These are phyloP conservation scores for Colletotrichum theobromicola DNA, from an alignment of 2,329 filamentous ascomycete genomes.

Conservation along the genomic window DNA sequence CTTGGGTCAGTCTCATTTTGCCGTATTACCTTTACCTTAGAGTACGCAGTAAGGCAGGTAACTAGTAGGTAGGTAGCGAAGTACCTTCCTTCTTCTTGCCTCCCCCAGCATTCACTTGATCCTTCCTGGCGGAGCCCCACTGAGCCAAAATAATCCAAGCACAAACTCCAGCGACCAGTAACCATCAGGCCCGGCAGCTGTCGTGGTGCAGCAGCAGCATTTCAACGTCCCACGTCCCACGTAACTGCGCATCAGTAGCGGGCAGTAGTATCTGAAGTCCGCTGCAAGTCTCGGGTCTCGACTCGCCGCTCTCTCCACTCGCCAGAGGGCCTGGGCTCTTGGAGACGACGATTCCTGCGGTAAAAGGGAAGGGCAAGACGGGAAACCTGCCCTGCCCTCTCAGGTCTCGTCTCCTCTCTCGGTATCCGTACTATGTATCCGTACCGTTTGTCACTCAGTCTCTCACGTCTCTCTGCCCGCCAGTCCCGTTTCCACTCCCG, in stretches of 20 bases:
- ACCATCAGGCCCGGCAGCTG: background rate
- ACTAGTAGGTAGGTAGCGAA: background rate
- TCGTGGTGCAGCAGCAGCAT: background rate
- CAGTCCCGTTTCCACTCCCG: conserved; percentile 2
- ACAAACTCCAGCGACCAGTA: background rate
- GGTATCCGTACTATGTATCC: too few relatives aligned
- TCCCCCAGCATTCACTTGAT: conserved; percentile 12
- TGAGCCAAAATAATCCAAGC: conserved; percentile 1
- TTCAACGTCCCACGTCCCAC: conserved; percentile 12
- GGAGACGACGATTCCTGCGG: background rate
- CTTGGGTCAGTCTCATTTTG: conserved; percentile 7
- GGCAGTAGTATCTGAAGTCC: conserved; percentile 1
- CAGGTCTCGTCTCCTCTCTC: too few relatives aligned
- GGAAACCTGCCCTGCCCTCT: background rate
- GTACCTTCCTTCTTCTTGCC: conserved; percentile 4
- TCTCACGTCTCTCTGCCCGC: background rate
- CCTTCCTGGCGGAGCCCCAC: conserved; percentile 4
- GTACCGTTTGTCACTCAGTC: too few relatives aligned
- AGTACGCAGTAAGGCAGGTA: too few relatives aligned
- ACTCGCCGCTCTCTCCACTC: conserved; percentile 14
- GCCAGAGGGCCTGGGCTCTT: background rate
- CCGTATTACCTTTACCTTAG: background rate
- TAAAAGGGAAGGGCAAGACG: background rate
- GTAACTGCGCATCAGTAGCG: conserved; percentile 19
- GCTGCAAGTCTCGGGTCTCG: conserved; percentile 10